A percentile compares a stretch with the other conserved stretches of the same genome.
These are phyloP conservation scores for Trichoderma gamsii DNA, from an alignment of 495 filamentous ascomycete genomes.

Conservation along the genomic window DNA sequence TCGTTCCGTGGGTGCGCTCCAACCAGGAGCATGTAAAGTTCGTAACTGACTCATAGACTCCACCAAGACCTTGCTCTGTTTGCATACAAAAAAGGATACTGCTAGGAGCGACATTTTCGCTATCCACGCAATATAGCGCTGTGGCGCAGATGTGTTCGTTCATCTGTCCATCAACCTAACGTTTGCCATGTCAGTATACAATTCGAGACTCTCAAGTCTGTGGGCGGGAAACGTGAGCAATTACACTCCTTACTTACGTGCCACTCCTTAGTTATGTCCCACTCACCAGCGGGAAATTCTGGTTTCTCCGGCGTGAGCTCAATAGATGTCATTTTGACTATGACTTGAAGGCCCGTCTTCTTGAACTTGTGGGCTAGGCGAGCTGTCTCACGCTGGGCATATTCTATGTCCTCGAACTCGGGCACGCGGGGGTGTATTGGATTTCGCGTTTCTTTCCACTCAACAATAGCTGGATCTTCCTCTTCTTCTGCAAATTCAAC, in stretches of 20 bases:
- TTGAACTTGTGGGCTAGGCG: conserved; percentile 32
- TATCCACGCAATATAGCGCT: conserved; percentile 56
- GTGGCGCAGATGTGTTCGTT: conserved; percentile 56
- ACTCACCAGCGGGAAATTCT: conserved; percentile 23
- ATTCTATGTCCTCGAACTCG: conserved; percentile 33
- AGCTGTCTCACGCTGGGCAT: conserved; percentile 22
- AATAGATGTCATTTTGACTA: conserved; percentile 59
- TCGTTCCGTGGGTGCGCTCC: conserved; percentile 26
- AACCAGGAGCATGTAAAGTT: conserved; percentile 23
- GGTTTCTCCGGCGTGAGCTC: conserved; percentile 56
- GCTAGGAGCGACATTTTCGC: conserved; percentile 51
- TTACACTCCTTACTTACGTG: conserved; percentile 37
- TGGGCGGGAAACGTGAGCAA: conserved; percentile 36
- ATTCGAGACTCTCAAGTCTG: conserved; percentile 20
- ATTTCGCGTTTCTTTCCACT: conserved; percentile 33
- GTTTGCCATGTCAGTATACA: conserved; percentile 32
- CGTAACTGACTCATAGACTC: not conserved
- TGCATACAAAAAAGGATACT: conserved; percentile 47
- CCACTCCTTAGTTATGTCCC: conserved; percentile 39
- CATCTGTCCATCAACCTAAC: conserved; percentile 35
- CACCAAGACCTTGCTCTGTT: conserved; percentile 26
- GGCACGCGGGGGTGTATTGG: conserved; percentile 23
- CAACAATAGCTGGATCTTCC: conserved; percentile 16
- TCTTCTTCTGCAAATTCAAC: not conserved
- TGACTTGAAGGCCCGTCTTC: conserved; percentile 48